These are phyloP conservation scores for Paramyrothecium sp. DNA, from an alignment of 2,329 filamentous ascomycete genomes.

Conservation along the genomic window DNA sequence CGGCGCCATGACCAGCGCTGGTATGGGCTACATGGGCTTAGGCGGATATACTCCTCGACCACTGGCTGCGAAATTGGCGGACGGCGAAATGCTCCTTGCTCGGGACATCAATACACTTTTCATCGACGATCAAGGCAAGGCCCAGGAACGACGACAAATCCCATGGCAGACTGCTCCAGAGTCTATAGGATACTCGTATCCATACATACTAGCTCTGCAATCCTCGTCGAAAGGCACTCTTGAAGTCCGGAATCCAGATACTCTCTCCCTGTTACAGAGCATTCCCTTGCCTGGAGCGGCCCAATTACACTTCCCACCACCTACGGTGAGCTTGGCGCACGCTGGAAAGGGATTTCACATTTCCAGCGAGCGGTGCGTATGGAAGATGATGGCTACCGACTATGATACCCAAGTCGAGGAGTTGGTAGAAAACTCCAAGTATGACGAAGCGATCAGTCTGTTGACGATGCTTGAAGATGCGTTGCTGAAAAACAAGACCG, in stretches of 20 bases:
- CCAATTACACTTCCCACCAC: slow-evolving; percentile 86
- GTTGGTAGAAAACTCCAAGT: slow-evolving; percentile 68
- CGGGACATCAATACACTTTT: slow-evolving; percentile 97
- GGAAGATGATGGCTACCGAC: slow-evolving; percentile 92
- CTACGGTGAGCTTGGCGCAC: slow-evolving; percentile 90
- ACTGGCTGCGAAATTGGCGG: slow-evolving; percentile 75
- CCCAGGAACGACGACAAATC: slow-evolving; percentile 82
- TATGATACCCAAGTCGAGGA: slow-evolving; percentile 89
- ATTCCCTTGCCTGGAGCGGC: slow-evolving; percentile 79
- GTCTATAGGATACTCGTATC: slow-evolving; percentile 92
- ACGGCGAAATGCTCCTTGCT: slow-evolving; percentile 87
- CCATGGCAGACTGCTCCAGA: slow-evolving; percentile 89
- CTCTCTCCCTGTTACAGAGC: slow-evolving; percentile 83
- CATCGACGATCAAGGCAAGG: slow-evolving; percentile 78
- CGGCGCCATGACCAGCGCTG: slow-evolving; percentile 76
- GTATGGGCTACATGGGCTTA: slow-evolving; percentile 97
- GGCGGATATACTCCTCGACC: slow-evolving; percentile 90
- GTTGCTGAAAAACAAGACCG: slow-evolving; percentile 76
- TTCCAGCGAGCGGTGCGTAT: slow-evolving; percentile 85
- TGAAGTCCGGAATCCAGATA: slow-evolving; percentile 91
- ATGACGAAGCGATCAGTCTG: slow-evolving; percentile 91
- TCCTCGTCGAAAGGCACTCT: slow-evolving; percentile 78
- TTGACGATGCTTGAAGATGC: slow-evolving; percentile 91
- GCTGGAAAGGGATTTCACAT: slow-evolving; percentile 95
- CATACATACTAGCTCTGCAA: slow-evolving; percentile 87